Base-by-base conservation (phyloP, 2,329 filamentous ascomycete species). In the Fusarium ambrosium region DNA sequence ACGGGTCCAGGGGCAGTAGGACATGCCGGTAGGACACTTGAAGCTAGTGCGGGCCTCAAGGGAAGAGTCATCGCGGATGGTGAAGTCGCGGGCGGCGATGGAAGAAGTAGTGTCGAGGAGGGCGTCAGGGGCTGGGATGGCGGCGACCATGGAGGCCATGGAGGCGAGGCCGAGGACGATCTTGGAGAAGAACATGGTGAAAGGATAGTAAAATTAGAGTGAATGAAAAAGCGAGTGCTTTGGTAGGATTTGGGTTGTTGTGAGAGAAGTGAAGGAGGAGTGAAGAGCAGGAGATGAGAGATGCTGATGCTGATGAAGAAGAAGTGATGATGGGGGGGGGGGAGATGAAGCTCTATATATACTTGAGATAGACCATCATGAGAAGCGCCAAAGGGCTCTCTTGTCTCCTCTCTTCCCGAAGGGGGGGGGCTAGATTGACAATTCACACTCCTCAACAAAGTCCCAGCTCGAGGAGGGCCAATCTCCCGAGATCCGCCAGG, bases 1-100 rank as follows among this genome's bases (percentile, higher is more conserved):
- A 75, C 80, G 81, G 68, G 79, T 80, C 82, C 82, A 84, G 68
- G 80, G 78, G 77, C 79, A 81, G 80, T 84, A 84, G 74, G 61
- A 70, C 82, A 84, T 84, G 74, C 70, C 69, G 14, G 63, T 66
- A 39, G 82, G 82, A 78, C 82, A 84, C 43, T 66, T 66, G 79
- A 82, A 83, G 72, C 64, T 67, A 58, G 68, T 73, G 53, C 76
- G 76, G 56, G 78, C 72, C 41, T 76, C 70, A 39, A 78, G 68
- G 56, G 67, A 73, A 7, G 75, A 59, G 36, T 65, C 62, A 22
- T 67, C 63, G 37, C 68, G 71, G 59, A 71, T 61, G 67, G 74
- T 69, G 59, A 76, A 65, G 66, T 72, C 68, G 60, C 69, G 68
- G 22, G 72, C 24, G 3, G 72, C 69, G 62, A 74, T 62, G 66